Evolutionary conservation across 2,329 filamentous ascomycete species (phyloP).

Genomic region (Sporothrix pseudoabietina): DNA sequence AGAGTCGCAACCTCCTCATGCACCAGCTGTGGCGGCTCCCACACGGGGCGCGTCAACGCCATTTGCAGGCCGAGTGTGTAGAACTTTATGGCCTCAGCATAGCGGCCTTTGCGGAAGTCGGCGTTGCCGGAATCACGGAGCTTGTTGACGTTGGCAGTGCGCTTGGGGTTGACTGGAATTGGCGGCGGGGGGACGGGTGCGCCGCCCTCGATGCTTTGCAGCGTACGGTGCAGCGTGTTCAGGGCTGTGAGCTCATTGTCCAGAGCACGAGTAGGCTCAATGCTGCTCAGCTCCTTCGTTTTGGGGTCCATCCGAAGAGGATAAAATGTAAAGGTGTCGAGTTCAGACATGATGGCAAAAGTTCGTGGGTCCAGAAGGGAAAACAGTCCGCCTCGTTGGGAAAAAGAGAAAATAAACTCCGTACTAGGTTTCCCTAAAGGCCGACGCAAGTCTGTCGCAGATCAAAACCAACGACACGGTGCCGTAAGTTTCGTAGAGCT

Average conservation of each 20-base stretch:
- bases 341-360: conserved; percentile 53
- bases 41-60: conserved; percentile 77
- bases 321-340: conserved; percentile 77
- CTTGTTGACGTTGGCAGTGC: conserved; percentile 83
- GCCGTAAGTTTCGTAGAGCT: background rate
- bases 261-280: conserved; percentile 53
- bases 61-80: conserved; percentile 89
- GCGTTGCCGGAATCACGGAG: conserved; percentile 85
- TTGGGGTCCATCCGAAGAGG: conserved; percentile 79
- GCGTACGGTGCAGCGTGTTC: conserved; percentile 74
- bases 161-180: conserved; percentile 89
- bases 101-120: conserved; percentile 75
- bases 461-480: background rate
- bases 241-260: conserved; percentile 69
- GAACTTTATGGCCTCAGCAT: conserved; percentile 74
- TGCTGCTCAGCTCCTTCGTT: conserved; percentile 70
- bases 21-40: conserved; percentile 84
- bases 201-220: conserved; percentile 66
- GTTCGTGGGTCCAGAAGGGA: background rate
- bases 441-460: background rate
- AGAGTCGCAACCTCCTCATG: conserved; percentile 80
- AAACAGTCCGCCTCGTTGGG: background rate
- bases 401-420: background rate
- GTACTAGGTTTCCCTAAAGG: too few species aligned
- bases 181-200: conserved; percentile 77